Conservation (phyloP, 2,329 filamentous ascomycete genomes). For the Phialophora chinensis region DNA sequence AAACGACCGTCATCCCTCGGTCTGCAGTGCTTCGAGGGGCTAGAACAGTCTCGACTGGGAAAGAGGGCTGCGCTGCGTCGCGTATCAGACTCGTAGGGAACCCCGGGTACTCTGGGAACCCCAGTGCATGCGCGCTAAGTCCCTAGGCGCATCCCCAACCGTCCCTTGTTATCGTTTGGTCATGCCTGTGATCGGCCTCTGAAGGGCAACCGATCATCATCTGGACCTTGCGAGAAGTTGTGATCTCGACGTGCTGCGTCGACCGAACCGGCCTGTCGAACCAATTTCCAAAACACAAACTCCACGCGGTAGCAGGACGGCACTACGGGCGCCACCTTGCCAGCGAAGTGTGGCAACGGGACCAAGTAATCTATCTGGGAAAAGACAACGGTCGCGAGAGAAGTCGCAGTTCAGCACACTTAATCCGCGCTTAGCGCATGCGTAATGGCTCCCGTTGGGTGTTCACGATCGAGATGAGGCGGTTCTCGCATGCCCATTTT, state of each 20-base stretch:
- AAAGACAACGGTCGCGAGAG: background rate
- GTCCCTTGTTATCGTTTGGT: background rate
- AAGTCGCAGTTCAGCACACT: background rate
- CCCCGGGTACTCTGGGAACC: no score
- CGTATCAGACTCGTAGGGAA: background rate
- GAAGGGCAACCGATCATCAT: background rate
- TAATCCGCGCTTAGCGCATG: background rate
- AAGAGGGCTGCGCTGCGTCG: background rate
- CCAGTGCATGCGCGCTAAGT: background rate
- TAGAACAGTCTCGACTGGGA: no score
- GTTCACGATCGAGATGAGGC: background rate
- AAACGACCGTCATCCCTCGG: background rate
- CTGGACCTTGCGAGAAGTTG: background rate
- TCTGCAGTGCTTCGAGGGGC: background rate
- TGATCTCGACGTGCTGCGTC: background rate
- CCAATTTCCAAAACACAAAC: background rate
- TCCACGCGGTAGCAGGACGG: background rate
- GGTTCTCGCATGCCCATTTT: background rate
- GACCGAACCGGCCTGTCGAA: background rate
- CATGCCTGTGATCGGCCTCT: background rate
- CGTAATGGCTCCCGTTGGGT: background rate
- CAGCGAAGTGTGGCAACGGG: no score
- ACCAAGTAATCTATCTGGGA: background rate
- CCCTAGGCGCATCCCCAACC: background rate
- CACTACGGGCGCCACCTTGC: background rate